Base-by-base conservation (phyloP, 768 basidiomycete species). In the Rhizopogon vesiculosus region DNA sequence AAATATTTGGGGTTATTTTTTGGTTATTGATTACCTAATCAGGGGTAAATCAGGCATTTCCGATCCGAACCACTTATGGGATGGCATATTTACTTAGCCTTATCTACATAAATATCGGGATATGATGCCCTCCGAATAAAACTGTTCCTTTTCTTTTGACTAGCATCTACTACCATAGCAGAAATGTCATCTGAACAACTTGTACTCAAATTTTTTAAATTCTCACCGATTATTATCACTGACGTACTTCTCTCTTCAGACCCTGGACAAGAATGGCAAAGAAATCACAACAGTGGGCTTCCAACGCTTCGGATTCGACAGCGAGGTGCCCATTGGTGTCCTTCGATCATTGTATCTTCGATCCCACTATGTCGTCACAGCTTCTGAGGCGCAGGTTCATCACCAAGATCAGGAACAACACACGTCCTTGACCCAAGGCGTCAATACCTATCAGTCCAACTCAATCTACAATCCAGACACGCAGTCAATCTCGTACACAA, bases 291-390 rank as follows among this genome's bases (percentile, higher is more conserved):
- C 83, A 19, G 94, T 98, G 43, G 95, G 95, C 45, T 84, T 87
- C 66, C 72, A 87, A 59, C 83, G 87, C 54, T 97, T 97, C 62
- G 93, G 92, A 7, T 95, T 98, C 71, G 88, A 97, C 73, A 87
- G 87, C 63, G 83, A 87, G 63, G 90, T 94, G 59, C 69, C 87
- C 56, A 72, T 94, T 63, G 87, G 93, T 60, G 76, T 82, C 61
- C 83, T 96, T 52, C 88, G 94, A 50, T 83, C 87, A n/a, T 80
- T 97, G 45, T 96, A 96, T 74, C 82, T 97, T 42, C 84, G 91
- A 10, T 80, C 89, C 8, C 89, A 90, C 72, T 92, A 91, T 63
- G 79, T 84, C 52, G 69, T 78, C 33, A 75, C 78, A 35, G 74
- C 74, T 7, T 61, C 66, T 40, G 68, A 74, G 39, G 60, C 65